Conservation (phyloP, 208 protist species). For the Porcisia deanei region DNA sequence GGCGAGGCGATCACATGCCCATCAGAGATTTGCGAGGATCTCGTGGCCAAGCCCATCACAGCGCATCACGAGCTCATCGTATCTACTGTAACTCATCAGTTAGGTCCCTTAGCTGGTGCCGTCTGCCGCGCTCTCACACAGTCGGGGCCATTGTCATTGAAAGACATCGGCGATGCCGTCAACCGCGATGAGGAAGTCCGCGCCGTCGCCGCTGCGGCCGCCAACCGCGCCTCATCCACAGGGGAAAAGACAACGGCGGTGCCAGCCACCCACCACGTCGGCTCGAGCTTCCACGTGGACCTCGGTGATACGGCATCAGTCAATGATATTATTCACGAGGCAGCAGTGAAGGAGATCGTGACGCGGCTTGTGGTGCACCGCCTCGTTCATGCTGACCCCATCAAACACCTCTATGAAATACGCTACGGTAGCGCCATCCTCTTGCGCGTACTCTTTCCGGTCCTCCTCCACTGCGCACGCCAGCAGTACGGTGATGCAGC, state of each 20-base stretch:
- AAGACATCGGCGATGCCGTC: slow-evolving; percentile 27
- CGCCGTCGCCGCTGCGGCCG: slow-evolving; percentile 23
- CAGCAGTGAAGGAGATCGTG: slow-evolving; percentile 72
- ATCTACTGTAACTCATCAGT: slow-evolving; percentile 38
- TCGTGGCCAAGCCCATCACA: slow-evolving; percentile 24
- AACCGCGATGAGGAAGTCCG: slow-evolving; percentile 28
- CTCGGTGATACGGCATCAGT: slow-evolving; percentile 15
- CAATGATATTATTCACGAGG: slow-evolving; percentile 41
- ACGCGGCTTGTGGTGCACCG: slow-evolving; percentile 77
- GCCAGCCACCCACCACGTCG: slow-evolving; percentile 23
- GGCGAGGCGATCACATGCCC: slow-evolving; percentile 12
- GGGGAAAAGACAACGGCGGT: slow-evolving; percentile 24
- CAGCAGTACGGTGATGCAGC: slow-evolving; percentile 59
- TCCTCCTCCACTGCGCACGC: slow-evolving; percentile 47
- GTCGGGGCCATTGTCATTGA: slow-evolving; percentile 34
- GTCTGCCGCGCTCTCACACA: slow-evolving; percentile 36
- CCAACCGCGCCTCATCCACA: slow-evolving; percentile 23
- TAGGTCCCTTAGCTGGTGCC: slow-evolving; percentile 46
- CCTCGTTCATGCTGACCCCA: slow-evolving; percentile 39
- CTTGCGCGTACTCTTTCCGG: slow-evolving; percentile 62
- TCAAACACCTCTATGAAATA: slow-evolving; percentile 48
- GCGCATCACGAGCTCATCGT: slow-evolving; percentile 53
- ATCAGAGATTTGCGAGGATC: slow-evolving; percentile 31
- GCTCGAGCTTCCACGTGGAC: slow-evolving; percentile 19
- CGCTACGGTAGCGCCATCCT: slow-evolving; percentile 58